Evolutionary conservation across 257 asterid species (phyloP).

Genomic region (Solanum ahanhuiri): DNA sequence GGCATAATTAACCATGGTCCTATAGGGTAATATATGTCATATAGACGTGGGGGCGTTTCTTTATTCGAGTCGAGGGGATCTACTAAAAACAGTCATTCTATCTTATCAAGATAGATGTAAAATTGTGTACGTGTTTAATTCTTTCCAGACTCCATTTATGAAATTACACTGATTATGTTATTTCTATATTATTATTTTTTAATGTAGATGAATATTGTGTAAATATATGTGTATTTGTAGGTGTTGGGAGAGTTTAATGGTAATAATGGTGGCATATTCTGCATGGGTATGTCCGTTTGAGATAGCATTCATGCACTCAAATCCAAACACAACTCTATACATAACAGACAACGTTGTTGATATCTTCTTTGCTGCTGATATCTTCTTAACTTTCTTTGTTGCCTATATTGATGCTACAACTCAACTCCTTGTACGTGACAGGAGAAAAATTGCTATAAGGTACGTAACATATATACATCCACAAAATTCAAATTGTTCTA

Average conservation of each 20-base stretch:
- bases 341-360: slow-evolving; percentile 55
- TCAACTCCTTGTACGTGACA: slow-evolving; percentile 52
- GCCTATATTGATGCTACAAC: slow-evolving; percentile 70
- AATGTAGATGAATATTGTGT: too few relatives aligned
- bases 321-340: slow-evolving; percentile 20
- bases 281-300: slow-evolving; percentile 84
- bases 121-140: too few relatives aligned
- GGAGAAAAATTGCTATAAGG: slow-evolving; percentile 55
- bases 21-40: neutral
- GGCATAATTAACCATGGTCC: neutral
- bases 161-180: too few relatives aligned
- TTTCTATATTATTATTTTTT: too few relatives aligned
- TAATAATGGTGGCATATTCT: slow-evolving; percentile 57
- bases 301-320: slow-evolving; percentile 49
- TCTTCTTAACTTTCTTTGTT: slow-evolving; percentile 66
- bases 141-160: too few relatives aligned
- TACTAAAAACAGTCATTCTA: neutral
- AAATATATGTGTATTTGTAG: slow-evolving; percentile 12
- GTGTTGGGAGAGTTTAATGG: slow-evolving; percentile 90
- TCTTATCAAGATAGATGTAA: neutral
- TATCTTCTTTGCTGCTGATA: slow-evolving; percentile 55
- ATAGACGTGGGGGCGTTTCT: too few relatives aligned
- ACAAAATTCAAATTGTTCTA: neutral
- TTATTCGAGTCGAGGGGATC: too few relatives aligned
- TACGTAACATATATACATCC: neutral